A percentile compares a stretch with the other conserved stretches of the same genome.
phyloP scores from a whole-genome alignment of 2,329 filamentous ascomycete species.

The Penicillium fuscoglaucum region DNA sequence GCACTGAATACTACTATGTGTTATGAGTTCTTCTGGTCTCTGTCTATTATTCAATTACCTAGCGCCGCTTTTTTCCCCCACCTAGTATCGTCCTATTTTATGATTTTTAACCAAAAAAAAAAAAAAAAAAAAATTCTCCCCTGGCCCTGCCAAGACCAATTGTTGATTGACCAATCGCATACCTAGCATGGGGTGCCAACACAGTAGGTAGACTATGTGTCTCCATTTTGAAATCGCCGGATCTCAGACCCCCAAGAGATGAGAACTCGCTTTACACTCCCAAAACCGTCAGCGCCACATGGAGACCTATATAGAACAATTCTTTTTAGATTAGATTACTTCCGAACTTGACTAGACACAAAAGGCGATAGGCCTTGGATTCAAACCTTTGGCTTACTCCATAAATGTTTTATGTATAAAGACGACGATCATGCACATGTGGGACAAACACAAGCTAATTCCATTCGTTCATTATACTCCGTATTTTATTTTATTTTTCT shows the following conservation, averaged over 20 bases:
- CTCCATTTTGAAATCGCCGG: constrained; percentile 4
- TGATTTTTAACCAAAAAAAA: background rate
- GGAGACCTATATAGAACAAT: background rate
- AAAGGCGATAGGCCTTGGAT: constrained; percentile 15
- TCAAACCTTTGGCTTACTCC: background rate
- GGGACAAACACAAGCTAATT: constrained; percentile 10
- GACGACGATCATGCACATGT: constrained; percentile 8
- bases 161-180: constrained; percentile 4
- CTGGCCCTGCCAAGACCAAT: constrained; percentile 6
- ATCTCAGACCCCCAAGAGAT: background rate
- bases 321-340: constrained; percentile 1
- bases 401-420: constrained; percentile 13
- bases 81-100: background rate
- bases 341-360: constrained; percentile 3
- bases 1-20: background rate
- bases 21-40: constrained; percentile 7
- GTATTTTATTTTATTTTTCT: constrained; percentile 5
- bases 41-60: background rate
- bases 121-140: background rate
- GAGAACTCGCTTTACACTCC: background rate
- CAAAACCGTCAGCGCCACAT: constrained; percentile 3
- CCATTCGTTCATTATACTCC: constrained; percentile 9
- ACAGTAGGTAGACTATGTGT: background rate
- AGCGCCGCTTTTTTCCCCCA: background rate
- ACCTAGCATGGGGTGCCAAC: background rate